phyloP scores from a whole-genome alignment of 73 alveolate genomes.

The Breviolum minutum region DNA sequence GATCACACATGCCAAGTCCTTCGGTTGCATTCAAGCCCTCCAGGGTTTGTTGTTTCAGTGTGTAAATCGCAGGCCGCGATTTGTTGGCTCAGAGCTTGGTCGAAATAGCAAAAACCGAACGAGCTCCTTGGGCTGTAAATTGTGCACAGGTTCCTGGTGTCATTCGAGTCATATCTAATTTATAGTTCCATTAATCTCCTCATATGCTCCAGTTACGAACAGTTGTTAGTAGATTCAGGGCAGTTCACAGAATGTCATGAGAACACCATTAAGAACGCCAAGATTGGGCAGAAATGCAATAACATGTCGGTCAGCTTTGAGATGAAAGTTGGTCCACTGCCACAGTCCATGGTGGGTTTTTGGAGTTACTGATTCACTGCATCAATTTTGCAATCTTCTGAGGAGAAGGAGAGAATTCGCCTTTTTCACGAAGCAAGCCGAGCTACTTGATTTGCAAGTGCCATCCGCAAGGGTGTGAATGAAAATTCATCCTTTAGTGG shows the following conservation, averaged over 20 bases:
- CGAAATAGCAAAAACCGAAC: constrained; percentile 60
- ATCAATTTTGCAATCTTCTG: neutral
- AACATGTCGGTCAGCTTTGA: neutral
- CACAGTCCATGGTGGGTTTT: neutral
- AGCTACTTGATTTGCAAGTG: neutral
- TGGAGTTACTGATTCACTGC: neutral
- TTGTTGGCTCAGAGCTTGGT: neutral
- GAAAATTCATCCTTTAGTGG: neutral
- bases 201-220: too few relatives aligned
- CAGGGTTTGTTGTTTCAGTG: too few relatives aligned
- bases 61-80: constrained; percentile 70
- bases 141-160: neutral
- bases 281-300: too few relatives aligned
- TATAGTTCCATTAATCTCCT: too few relatives aligned
- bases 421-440: constrained; percentile 44
- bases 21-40: too few relatives aligned
- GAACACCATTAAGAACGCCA: too few relatives aligned
- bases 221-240: too few relatives aligned
- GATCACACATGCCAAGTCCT: too few relatives aligned
- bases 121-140: constrained; percentile 18
- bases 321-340: neutral
- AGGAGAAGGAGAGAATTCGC: constrained; percentile 62
- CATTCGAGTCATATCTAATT: neutral
- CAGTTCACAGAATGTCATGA: too few relatives aligned
- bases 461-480: neutral